phyloP scores from a whole-genome alignment of 768 basidiomycete genomes.

The Dentipellis fragilis region DNA sequence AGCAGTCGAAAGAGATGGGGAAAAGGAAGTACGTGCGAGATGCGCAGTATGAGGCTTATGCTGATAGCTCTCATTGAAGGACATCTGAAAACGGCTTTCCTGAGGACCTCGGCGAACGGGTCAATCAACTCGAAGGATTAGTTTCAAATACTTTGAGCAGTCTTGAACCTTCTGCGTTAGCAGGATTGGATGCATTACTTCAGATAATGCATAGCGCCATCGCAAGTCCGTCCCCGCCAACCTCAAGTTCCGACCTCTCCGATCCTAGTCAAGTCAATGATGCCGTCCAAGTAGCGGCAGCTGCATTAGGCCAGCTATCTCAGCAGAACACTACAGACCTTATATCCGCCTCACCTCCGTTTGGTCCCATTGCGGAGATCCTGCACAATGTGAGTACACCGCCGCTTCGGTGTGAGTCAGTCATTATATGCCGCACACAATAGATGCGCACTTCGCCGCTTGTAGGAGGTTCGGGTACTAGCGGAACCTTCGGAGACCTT shows the following conservation, averaged over 20 bases:
- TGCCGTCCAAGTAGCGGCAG: slow-evolving; percentile 12
- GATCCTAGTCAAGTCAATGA: background rate
- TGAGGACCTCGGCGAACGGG: background rate
- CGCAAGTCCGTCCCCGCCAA: background rate
- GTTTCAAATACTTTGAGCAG: slow-evolving; percentile 1
- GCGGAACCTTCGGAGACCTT: slow-evolving; percentile 1
- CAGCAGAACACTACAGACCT: slow-evolving; percentile 1
- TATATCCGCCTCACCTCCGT: background rate
- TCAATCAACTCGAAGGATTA: slow-evolving; percentile 1
- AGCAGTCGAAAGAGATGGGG: slow-evolving; percentile 8
- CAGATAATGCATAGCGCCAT: slow-evolving; percentile 10
- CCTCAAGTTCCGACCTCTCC: background rate
- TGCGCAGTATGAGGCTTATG: background rate
- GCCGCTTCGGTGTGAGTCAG: no score
- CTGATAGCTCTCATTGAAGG: background rate
- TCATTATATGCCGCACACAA: background rate
- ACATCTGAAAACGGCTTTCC: background rate
- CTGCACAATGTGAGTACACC: background rate
- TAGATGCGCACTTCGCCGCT: background rate
- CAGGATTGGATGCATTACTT: slow-evolving; percentile 13
- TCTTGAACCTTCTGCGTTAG: slow-evolving; percentile 7
- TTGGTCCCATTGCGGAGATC: slow-evolving; percentile 1
- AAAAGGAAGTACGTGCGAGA: slow-evolving; percentile 7
- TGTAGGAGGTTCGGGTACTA: background rate
- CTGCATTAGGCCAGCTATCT: slow-evolving; percentile 13